Evolutionary conservation across 2,329 filamentous ascomycete genomes (phyloP), one percentile per base, ranked within the genome.

Genomic region (Karstenula rhodostoma): DNA sequence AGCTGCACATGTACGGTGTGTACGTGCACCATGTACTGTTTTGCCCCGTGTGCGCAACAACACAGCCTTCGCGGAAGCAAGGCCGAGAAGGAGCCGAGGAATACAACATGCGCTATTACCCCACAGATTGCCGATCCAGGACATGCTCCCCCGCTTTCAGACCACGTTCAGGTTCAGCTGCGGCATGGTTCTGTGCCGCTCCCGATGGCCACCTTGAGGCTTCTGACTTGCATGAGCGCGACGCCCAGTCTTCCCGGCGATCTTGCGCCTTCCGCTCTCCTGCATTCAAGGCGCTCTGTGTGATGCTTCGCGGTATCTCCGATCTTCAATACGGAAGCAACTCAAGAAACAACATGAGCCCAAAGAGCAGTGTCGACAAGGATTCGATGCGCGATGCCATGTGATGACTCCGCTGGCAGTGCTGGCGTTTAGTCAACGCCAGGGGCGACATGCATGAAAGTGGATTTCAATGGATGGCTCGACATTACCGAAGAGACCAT

Each of bases 201-300:
- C 49, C 49, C 49, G 49, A 19, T 52, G 19, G 49, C 40, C 29
- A 40, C 53, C 44, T 57, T 59, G 54, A 42, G 33, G 43, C 65
- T 67, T 73, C 69, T 76, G 67, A 74, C 73, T 68, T 73, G 74
- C 74, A 77, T 77, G 64, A 70, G 69, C 71, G 73, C 75, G 64
- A 70, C 59, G 69, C 71, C 72, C 73, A 70, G 67, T 70, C 55
- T 57, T 65, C 62, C 59, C 63, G 59, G 56, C 62, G 55, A 62
- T 70, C 59, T 56, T 55, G 54, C 60, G 59, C 35, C 63, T 57
- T 57, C 61, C 58, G 33, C 60, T 54, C 59, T 58, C 54, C 67
- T 73, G 70, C 65, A 67, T 61, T 61, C 19, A 58, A 55, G 63
- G 60, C 62, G 58, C 62, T 71, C 67, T 65, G 69, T 55, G 67